phyloP scores from a whole-genome alignment of 495 filamentous ascomycete genomes.

The Xylaria cubensis region DNA sequence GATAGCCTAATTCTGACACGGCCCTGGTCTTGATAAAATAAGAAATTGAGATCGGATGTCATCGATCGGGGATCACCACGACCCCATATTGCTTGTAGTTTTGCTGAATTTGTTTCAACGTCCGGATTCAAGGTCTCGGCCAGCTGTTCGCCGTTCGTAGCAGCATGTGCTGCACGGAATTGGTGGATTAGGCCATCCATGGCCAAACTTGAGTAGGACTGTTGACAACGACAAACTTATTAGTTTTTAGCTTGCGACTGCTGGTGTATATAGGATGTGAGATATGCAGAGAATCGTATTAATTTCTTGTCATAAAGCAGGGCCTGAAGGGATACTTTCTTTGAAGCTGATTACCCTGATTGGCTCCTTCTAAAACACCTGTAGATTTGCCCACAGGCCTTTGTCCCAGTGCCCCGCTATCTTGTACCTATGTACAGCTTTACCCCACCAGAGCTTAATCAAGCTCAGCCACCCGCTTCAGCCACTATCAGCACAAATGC shows the following conservation, averaged over 20 bases:
- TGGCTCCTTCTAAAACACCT: background rate
- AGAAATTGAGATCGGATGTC: constrained; percentile 36
- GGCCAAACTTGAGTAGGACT: constrained; percentile 20
- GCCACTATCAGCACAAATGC: constrained; percentile 7
- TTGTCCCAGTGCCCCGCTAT: background rate
- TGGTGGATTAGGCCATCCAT: constrained; percentile 71
- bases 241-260: background rate
- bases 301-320: constrained; percentile 14
- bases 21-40: constrained; percentile 36
- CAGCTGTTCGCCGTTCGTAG: constrained; percentile 67
- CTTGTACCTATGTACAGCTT: background rate
- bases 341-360: constrained; percentile 4
- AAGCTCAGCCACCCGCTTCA: background rate
- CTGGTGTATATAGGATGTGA: background rate
- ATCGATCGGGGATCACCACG: constrained; percentile 30
- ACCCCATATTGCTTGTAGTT: constrained; percentile 66
- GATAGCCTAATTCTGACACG: constrained; percentile 50
- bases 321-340: constrained; percentile 4
- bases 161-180: constrained; percentile 64
- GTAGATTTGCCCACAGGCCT: background rate
- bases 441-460: background rate
- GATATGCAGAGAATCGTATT: constrained; percentile 13
- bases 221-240: background rate
- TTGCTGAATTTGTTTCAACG: constrained; percentile 60
- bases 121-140: constrained; percentile 74